phyloP scores from a whole-genome alignment of 305 asterid genomes.

The Plantago coronopus region DNA sequence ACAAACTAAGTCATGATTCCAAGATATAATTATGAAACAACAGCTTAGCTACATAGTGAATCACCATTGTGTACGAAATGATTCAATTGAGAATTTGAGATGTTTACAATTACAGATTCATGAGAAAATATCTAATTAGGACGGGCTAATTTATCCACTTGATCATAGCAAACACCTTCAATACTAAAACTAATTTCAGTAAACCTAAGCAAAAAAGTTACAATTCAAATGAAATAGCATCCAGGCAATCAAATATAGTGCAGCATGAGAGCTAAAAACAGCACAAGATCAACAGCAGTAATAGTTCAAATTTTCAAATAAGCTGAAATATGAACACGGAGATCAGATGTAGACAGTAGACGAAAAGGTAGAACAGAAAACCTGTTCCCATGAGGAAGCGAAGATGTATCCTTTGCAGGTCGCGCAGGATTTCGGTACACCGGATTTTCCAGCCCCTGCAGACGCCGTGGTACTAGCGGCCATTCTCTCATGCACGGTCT shows the following conservation, averaged over 20 bases:
- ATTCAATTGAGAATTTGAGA: too few relatives aligned
- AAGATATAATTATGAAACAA: background rate
- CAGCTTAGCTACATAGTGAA: background rate
- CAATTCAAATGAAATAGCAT: background rate
- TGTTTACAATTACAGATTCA: too few relatives aligned
- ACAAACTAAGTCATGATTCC: background rate
- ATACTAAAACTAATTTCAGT: constrained; percentile 2
- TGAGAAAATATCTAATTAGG: background rate
- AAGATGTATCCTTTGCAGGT: constrained; percentile 88
- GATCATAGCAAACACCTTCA: constrained; percentile 9
- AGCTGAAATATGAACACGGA: background rate
- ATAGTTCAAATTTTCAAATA: background rate
- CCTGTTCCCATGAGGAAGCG: constrained; percentile 97
- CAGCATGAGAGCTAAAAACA: background rate
- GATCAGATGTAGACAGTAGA: background rate
- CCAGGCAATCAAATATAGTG: constrained; percentile 8
- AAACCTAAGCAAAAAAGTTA: constrained; percentile 6
- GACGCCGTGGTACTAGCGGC: constrained; percentile 33
- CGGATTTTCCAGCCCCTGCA: constrained; percentile 37
- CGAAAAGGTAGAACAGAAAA: constrained; percentile 17
- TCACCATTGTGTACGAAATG: background rate
- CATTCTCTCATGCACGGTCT: constrained; percentile 34
- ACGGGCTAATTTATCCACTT: constrained; percentile 5
- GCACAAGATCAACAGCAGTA: background rate
- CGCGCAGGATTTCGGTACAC: constrained; percentile 71